phyloP scores from a whole-genome alignment of 1,284 basidiomycete genomes.

The Wallemia hederae region DNA sequence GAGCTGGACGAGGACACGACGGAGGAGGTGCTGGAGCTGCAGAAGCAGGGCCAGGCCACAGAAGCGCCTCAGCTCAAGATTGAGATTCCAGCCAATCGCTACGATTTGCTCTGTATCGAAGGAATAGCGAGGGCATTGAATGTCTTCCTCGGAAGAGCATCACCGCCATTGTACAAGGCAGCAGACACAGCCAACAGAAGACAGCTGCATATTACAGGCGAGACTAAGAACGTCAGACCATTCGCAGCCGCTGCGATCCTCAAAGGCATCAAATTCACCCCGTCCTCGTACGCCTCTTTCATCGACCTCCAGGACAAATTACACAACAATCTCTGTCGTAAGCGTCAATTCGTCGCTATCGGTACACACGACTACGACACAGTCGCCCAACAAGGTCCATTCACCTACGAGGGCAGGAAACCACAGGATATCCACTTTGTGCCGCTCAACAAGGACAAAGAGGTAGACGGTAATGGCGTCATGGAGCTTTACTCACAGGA shows the following conservation, averaged over 20 bases:
- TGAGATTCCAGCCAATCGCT: conserved; percentile 92
- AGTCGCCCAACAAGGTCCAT: conserved; percentile 41
- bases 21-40: conserved; percentile 48
- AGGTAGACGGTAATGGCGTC: conserved; percentile 5
- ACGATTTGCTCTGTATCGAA: conserved; percentile 91
- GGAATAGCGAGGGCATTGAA: conserved; percentile 69
- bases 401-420: conserved; percentile 47
- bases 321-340: conserved; percentile 78
- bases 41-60: conserved; percentile 48
- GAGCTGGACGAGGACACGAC: conserved; percentile 96
- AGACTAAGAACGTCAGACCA: conserved; percentile 61
- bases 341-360: conserved; percentile 74
- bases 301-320: conserved; percentile 97
- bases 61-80: conserved; percentile 88
- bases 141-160: conserved; percentile 47
- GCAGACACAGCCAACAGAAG: conserved; percentile 10
- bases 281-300: conserved; percentile 75
- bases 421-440: conserved; percentile 73
- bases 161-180: conserved; percentile 41
- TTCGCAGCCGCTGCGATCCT: conserved; percentile 63
- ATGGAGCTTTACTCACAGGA: conserved; percentile 31
- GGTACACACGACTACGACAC: conserved; percentile 94
- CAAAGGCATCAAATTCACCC: conserved; percentile 31
- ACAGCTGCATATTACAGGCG: not conserved
- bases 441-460: conserved; percentile 46